phyloP scores from a whole-genome alignment of 768 basidiomycete species.

The Postia placenta region DNA sequence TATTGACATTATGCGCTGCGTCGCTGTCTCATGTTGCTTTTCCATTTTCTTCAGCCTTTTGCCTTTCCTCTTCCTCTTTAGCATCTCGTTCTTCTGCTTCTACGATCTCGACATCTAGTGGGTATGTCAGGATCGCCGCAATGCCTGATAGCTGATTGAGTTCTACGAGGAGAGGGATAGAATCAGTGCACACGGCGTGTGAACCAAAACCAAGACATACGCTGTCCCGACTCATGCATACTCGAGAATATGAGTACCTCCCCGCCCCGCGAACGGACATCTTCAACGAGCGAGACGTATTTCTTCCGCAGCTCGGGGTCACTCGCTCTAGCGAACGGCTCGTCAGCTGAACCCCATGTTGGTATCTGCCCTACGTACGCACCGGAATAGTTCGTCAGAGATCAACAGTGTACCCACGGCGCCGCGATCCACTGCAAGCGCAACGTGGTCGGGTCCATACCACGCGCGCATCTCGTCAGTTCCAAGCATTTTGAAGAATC shows the following conservation, averaged over 20 bases:
- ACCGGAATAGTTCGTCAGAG: constrained; percentile 93
- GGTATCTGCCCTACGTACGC: constrained; percentile 11
- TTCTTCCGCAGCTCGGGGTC: constrained; percentile 72
- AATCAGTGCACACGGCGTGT: not conserved
- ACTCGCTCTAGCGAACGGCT: constrained; percentile 51
- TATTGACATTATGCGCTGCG: too few relatives aligned
- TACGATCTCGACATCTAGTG: constrained; percentile 91
- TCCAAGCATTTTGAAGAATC: constrained; percentile 98
- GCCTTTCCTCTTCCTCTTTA: constrained; percentile 35
- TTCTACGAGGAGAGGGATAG: constrained; percentile 42
- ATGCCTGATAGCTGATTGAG: constrained; percentile 94
- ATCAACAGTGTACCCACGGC: constrained; percentile 93
- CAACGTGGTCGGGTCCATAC: constrained; percentile 96
- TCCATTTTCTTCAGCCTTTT: constrained; percentile 15
- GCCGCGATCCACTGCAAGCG: constrained; percentile 85
- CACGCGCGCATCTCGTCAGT: constrained; percentile 94
- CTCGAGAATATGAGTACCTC: constrained; percentile 97
- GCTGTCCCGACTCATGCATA: constrained; percentile 99
- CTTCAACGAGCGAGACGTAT: constrained; percentile 86
- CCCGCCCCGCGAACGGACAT: constrained; percentile 80
- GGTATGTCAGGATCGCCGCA: constrained; percentile 93
- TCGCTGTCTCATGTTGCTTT: too few relatives aligned
- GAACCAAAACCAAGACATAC: constrained; percentile 32
- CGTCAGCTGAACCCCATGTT: not conserved
- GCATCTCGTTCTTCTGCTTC: constrained; percentile 87